Base-by-base conservation (phyloP, 768 basidiomycete genomes). In the Pisolithus albus region DNA sequence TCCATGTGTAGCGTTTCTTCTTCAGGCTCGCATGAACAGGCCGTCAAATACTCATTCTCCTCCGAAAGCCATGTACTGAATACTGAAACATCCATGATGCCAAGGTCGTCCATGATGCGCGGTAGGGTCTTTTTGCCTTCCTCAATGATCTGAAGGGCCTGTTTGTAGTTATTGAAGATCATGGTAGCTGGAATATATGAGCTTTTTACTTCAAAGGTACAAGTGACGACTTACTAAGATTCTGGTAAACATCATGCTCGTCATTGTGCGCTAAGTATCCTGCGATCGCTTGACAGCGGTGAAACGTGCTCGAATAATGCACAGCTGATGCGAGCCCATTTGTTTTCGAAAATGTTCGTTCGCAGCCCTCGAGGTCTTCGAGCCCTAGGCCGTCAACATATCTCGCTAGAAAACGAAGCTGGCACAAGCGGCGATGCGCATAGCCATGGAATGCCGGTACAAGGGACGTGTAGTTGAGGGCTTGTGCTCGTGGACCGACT, bases 401-500 rank as follows among this genome's bases (percentile, higher is more conserved):
- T 8, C 54, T 49, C 11, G 51, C 41, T 21, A 63, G 53, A n/a
- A 50, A 42, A 23, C 28, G 15, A 44, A 64, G 58, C 49, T 65
- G 57, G 53, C 63, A 56, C 8, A 49, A 37, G 16, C 56, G 42
- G 28, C 58, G 37, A 50, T 66, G 60, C 24, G 61, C 61, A 45
- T 63, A 56, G 1, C 60, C 61, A 56, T 61, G 61, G 44, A 63
- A 64, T 2, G 58, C 49, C 64, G 56, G 53, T 61, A 56, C 8
- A 49, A 37, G 19, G 3, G 30, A 58, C 0, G 37, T 52, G 16
- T 51, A 45, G 23, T 37, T 43, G 26, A 42, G 19, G 21, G 21
- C 8, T 13, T 21, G 21, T 42, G 41, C 41, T 8, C 10, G 11
- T 18, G n/a, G 44, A 4, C 54, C 36, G n/a, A 61, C 47, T 8